These are phyloP conservation scores for Crassisporium funariophilum DNA, from an alignment of 768 basidiomycete genomes.

Conservation along the genomic window DNA sequence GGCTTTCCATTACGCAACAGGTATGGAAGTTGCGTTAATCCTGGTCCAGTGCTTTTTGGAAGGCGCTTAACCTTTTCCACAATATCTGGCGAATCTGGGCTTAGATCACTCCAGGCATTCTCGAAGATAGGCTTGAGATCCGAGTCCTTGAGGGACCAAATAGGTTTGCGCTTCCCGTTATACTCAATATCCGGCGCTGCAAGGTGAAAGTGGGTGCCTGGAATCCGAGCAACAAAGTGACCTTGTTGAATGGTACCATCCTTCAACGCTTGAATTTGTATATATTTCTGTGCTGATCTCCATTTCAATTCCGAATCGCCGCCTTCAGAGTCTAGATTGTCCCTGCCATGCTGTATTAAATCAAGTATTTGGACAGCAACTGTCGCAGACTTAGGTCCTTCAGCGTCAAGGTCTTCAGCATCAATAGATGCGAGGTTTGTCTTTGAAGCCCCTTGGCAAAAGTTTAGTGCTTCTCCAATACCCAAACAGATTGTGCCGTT, in stretches of 20 bases:
- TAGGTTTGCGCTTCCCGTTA: background rate
- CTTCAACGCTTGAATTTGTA: background rate
- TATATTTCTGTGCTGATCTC: constrained; percentile 10
- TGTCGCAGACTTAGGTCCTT: background rate
- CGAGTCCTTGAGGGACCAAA: background rate
- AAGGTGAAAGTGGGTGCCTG: background rate
- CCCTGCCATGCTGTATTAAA: background rate
- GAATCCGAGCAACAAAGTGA: constrained; percentile 2
- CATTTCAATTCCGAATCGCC: constrained; percentile 1
- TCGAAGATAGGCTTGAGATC: background rate
- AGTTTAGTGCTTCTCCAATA: constrained; percentile 9
- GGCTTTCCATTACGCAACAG: background rate
- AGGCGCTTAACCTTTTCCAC: background rate
- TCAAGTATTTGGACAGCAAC: constrained; percentile 8
- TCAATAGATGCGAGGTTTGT: background rate
- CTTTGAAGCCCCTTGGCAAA: constrained; percentile 5
- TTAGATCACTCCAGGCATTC: background rate
- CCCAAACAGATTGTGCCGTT: constrained; percentile 6
- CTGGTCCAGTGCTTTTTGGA: background rate
- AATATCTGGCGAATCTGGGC: background rate
- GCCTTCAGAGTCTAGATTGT: background rate
- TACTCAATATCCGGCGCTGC: background rate
- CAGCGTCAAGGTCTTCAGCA: constrained; percentile 3
- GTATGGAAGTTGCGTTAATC: background rate
- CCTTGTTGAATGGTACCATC: background rate